Conservation (phyloP, 2,329 filamentous ascomycete genomes). For the Talaromyces islandicus region DNA sequence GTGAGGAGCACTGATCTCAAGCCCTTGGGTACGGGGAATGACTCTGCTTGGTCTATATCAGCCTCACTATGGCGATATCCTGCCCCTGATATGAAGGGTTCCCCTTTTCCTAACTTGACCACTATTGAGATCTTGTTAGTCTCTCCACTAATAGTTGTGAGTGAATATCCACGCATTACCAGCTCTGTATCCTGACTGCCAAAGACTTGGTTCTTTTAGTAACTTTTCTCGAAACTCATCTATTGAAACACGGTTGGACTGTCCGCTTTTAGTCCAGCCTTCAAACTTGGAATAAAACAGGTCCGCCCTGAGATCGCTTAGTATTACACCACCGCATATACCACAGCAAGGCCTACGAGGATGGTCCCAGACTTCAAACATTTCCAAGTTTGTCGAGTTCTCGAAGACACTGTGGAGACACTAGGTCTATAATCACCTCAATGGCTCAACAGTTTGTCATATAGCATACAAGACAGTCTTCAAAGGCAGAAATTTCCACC, state of each 20-base stretch:
- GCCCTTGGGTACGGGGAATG: not conserved
- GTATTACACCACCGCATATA: slow-evolving; percentile 1
- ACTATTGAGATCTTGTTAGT: not conserved
- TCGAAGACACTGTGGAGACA: not conserved
- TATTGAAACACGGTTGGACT: not conserved
- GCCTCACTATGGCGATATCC: not conserved
- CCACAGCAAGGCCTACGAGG: not conserved
- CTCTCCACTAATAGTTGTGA: not conserved
- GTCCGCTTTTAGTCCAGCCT: not conserved
- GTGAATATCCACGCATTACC: not conserved
- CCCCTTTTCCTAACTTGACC: not conserved
- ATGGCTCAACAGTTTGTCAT: not conserved
- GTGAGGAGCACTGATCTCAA: not conserved
- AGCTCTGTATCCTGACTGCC: slow-evolving; percentile 7
- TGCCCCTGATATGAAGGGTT: slow-evolving; percentile 1
- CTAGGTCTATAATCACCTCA: not conserved
- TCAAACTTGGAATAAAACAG: not conserved
- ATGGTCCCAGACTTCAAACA: not conserved
- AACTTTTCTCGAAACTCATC: not conserved
- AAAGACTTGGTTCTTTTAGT: not conserved
- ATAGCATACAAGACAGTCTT: not conserved
- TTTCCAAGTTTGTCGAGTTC: not conserved
- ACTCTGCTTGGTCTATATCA: not conserved
- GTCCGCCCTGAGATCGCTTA: not conserved
- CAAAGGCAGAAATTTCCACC: too few relatives aligned